A percentile compares a stretch with the other conserved stretches of the same genome.
These are phyloP conservation scores for Neolentinus lepideus DNA, from an alignment of 1,284 basidiomycete species.

Conservation along the genomic window DNA sequence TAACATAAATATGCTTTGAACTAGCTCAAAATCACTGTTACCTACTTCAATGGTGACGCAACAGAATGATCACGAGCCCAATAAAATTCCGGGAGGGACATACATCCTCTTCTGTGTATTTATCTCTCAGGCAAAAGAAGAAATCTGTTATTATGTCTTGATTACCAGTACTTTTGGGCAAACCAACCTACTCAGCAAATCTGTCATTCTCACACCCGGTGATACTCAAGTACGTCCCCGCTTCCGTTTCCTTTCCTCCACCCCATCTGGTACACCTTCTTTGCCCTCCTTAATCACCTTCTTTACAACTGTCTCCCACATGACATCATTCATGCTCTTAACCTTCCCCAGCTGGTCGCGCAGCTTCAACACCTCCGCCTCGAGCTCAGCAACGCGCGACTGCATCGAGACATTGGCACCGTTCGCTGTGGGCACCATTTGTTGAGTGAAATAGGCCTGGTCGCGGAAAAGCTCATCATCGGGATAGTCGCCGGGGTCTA, in stretches of 20 bases:
- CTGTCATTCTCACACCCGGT: not conserved
- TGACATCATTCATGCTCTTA: conserved; percentile 79
- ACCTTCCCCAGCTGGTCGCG: conserved; percentile 70
- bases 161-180: not conserved
- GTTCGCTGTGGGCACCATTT: conserved; percentile 12
- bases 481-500: conserved; percentile 27
- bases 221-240: conserved; percentile 3
- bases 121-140: no score
- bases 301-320: conserved; percentile 82
- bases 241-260: conserved; percentile 7
- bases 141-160: no score
- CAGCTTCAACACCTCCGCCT: conserved; percentile 60
- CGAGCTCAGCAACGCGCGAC: conserved; percentile 58
- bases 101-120: no score
- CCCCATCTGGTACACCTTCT: conserved; percentile 10
- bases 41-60: no score
- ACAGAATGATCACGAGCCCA: no score
- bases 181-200: no score
- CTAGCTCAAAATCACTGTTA: no score
- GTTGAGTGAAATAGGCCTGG: conserved; percentile 51
- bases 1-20: no score
- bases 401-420: conserved; percentile 28
- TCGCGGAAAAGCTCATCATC: conserved; percentile 51
- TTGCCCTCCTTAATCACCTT: conserved; percentile 34
- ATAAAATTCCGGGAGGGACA: no score